These are phyloP conservation scores for Coemansia sp. DNA, from an alignment of 192 early-diverging fungal species.

Conservation along the genomic window DNA sequence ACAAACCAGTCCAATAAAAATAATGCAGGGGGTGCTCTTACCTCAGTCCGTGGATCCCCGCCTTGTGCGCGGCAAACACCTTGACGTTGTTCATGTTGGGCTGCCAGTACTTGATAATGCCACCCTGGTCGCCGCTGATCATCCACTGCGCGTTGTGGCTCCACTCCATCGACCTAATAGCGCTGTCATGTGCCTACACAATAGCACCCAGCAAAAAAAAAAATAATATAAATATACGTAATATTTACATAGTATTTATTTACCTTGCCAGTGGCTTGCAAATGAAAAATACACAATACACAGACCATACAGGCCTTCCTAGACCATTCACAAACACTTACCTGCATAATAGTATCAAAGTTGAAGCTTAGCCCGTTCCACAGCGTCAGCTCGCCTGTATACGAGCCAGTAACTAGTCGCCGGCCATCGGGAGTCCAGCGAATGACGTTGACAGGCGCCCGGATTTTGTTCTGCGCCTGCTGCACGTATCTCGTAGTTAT, in stretches of 20 bases:
- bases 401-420: slow-evolving; percentile 88
- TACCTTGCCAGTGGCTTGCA: slow-evolving; percentile 1
- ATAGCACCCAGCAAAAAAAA: background rate
- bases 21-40: slow-evolving; percentile 56
- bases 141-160: slow-evolving; percentile 95
- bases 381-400: slow-evolving; percentile 92
- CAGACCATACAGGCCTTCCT: background rate
- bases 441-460: slow-evolving; percentile 89
- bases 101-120: slow-evolving; percentile 97
- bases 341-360: slow-evolving; percentile 94
- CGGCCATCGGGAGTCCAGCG: slow-evolving; percentile 97
- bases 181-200: slow-evolving; percentile 76
- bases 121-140: slow-evolving; percentile 87
- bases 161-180: slow-evolving; percentile 97
- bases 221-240: background rate
- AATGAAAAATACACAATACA: slow-evolving; percentile 6
- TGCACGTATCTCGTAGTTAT: slow-evolving; percentile 41
- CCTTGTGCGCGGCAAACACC: slow-evolving; percentile 81
- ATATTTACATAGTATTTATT: slow-evolving; percentile 6
- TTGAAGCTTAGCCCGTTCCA: slow-evolving; percentile 99
- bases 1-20: slow-evolving; percentile 62
- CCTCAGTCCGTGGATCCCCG: slow-evolving; percentile 90
- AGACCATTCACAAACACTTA: slow-evolving; percentile 16
- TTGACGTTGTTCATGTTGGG: slow-evolving; percentile 94
- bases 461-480: slow-evolving; percentile 79